phyloP scores from a whole-genome alignment of 139 green algal species.

The Trebouxia sp. region DNA sequence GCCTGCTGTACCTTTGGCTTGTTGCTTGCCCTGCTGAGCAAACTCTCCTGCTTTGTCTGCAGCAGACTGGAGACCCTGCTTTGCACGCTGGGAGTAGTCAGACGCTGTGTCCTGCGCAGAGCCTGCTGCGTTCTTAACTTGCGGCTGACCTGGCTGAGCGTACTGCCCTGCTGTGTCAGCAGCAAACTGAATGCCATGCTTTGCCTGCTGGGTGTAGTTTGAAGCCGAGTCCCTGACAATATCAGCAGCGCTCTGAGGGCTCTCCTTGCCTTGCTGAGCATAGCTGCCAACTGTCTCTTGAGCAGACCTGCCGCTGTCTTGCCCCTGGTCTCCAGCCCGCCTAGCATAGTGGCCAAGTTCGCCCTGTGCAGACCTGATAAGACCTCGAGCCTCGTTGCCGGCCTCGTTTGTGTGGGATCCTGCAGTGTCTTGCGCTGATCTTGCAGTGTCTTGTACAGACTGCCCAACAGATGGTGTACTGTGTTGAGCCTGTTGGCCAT shows the following conservation, averaged over 20 bases:
- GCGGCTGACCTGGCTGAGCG: not conserved
- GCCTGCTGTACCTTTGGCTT: too few relatives aligned
- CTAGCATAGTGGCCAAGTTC: too few relatives aligned
- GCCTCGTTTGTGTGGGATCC: too few relatives aligned
- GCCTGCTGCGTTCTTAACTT: not conserved
- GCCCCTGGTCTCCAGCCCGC: too few relatives aligned
- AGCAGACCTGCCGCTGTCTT: not conserved
- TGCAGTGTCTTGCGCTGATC: too few relatives aligned
- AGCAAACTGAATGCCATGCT: not conserved
- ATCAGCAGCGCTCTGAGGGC: not conserved
- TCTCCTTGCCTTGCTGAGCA: not conserved
- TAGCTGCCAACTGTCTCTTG: conserved; percentile 3
- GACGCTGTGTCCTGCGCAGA: not conserved
- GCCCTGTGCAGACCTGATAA: too few relatives aligned
- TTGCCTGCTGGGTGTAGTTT: conserved; percentile 9
- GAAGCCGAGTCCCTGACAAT: not conserved
- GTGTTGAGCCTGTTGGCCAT: not conserved
- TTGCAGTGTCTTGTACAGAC: too few relatives aligned
- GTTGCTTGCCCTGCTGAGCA: too few relatives aligned
- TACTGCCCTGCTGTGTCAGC: not conserved
- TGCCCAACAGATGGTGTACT: too few relatives aligned
- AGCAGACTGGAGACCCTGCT: not conserved
- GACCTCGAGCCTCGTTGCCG: too few relatives aligned
- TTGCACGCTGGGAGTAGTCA: not conserved
- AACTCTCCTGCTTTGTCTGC: not conserved